Evolutionary conservation across 164 flowering plant genomes (phyloP), one percentile per base, ranked within the genome.

Genomic region (Houttuynia cordata): DNA sequence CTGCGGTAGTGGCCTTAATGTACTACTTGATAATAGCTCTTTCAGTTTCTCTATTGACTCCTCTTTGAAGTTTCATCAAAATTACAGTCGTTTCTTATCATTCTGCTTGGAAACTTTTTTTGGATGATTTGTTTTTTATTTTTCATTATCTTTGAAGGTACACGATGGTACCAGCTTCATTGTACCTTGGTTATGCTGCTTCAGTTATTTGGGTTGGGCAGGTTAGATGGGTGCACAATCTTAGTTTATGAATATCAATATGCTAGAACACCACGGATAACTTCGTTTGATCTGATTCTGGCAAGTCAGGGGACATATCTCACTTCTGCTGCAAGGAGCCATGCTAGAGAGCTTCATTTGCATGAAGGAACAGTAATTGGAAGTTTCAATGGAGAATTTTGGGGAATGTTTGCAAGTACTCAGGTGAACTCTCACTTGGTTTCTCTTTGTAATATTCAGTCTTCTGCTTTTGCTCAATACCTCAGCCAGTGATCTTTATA

Each of bases 171-270:
- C 97, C 96, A 45, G 85, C 97, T 69, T 85, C 95, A 64, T 19
- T 88, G 47, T 93, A 87, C 79, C 80, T 93, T 63, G 99, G 99
- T 0, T 93, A 88, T 76, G 62, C 88, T 62, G 94, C 99, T 58
- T 90, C 99, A 51, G 77, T 93, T 66, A 86, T 90, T 63, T 93
- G 99, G 99, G 99, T 93, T 75, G 99, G 88, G 15, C 83, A 89
- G 96, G 96, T 85, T 52, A 24, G 47, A 49, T 15, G 39, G 51
- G 58, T 21, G 8, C 57, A 24, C 17, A 24, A 54, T 54, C 10
- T 12, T 24, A 54, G 34, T 23, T 54, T 24, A 24, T 54, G 20
- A 0, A 18, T 52, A 51, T 17, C 24, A 3, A 23, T 17, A 1
- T 54, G 57, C 3, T 23, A 23, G 23, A 54, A 54, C 5, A 45